These are phyloP conservation scores for Podaxis sp. DNA, from an alignment of 768 basidiomycete species.

Conservation along the genomic window DNA sequence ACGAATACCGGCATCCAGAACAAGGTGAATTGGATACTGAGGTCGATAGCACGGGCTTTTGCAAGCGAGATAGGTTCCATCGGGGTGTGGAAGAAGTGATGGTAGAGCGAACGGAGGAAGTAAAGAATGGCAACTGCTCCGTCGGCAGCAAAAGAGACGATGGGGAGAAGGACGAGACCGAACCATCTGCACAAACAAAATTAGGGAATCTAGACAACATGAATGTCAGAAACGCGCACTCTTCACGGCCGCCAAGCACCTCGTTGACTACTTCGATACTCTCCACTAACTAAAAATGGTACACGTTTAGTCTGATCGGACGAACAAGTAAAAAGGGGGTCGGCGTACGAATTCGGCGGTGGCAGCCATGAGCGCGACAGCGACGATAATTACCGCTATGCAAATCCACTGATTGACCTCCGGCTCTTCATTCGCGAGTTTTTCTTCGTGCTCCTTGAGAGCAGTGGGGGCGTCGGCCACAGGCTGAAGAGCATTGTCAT, in stretches of 20 bases:
- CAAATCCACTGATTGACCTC: conserved; percentile 65
- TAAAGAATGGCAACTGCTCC: conserved; percentile 58
- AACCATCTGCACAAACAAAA: conserved; percentile 51
- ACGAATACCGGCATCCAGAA: conserved; percentile 80
- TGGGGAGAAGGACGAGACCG: conserved; percentile 67
- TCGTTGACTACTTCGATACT: conserved; percentile 56
- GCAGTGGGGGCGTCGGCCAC: conserved; percentile 44
- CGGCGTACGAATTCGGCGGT: conserved; percentile 68
- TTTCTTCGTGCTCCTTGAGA: conserved; percentile 37
- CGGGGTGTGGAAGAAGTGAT: conserved; percentile 36
- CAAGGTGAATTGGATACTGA: conserved; percentile 73
- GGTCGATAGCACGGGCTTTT: conserved; percentile 68
- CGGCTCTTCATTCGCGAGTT: conserved; percentile 40
- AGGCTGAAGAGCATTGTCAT: conserved; percentile 41
- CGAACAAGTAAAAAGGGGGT: background rate
- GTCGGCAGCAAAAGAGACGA: conserved; percentile 74
- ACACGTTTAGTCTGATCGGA: too few relatives aligned
- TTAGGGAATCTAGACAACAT: background rate
- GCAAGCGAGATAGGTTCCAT: conserved; percentile 57
- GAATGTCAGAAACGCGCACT: conserved; percentile 35
- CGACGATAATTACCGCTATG: conserved; percentile 46
- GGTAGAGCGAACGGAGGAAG: conserved; percentile 46
- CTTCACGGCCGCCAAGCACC: conserved; percentile 40
- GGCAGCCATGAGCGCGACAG: conserved; percentile 60
- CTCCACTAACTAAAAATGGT: conserved; percentile 50